phyloP scores from a whole-genome alignment of 306 rosid species.

The Macrotyloma uniflorum region DNA sequence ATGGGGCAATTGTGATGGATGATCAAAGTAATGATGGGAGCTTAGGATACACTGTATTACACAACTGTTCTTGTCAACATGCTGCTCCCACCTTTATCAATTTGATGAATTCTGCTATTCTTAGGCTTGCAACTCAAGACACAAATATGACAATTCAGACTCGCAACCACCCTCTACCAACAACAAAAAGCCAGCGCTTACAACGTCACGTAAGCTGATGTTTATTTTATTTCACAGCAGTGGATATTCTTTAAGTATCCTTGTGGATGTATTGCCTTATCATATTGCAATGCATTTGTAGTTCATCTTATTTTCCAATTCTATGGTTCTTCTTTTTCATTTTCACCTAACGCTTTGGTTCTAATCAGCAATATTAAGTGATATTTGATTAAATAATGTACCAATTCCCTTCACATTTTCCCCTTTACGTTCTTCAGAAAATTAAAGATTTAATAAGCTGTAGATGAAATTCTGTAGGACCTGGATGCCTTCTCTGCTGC shows the following conservation, averaged over 20 bases:
- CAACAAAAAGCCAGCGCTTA: constrained; percentile 84
- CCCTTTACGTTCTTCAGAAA: not conserved
- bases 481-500: constrained; percentile 98
- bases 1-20: constrained; percentile 94
- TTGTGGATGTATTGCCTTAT: not conserved
- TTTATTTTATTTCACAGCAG: constrained; percentile 24
- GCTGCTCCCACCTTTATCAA: constrained; percentile 95
- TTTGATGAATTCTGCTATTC: constrained; percentile 89
- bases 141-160: constrained; percentile 79
- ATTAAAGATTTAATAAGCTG: constrained; percentile 41
- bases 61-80: constrained; percentile 94
- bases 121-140: constrained; percentile 69
- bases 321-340: constrained; percentile 23
- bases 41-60: constrained; percentile 91
- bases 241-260: not conserved
- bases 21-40: constrained; percentile 79
- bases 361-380: not conserved
- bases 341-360: constrained; percentile 27
- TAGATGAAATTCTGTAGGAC: constrained; percentile 63
- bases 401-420: not conserved
- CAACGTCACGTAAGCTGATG: constrained; percentile 75
- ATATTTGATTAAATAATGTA: not conserved
- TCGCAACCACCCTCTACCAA: constrained; percentile 92
- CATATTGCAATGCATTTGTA: constrained; percentile 4
- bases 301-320: not conserved